phyloP scores from a whole-genome alignment of 805 yeast species.

The Starmerella bombi region DNA sequence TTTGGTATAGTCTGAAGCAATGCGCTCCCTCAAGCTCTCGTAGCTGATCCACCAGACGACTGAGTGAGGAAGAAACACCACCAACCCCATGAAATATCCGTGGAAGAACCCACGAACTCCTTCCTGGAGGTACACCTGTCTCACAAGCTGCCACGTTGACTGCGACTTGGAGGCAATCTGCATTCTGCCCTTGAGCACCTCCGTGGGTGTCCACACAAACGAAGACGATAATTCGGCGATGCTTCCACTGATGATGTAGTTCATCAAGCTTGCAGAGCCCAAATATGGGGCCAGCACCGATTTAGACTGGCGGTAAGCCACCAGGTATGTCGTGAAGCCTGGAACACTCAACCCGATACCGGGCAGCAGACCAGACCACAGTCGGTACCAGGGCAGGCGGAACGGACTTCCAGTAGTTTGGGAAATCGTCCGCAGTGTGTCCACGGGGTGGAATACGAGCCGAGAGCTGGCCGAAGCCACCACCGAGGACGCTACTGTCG shows the following conservation, averaged over 20 bases:
- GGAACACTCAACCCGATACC: conserved; percentile 32
- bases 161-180: conserved; percentile 25
- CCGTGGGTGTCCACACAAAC: conserved; percentile 35
- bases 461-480: conserved; percentile 29
- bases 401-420: conserved; percentile 31
- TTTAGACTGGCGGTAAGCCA: conserved; percentile 31
- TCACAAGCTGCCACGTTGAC: conserved; percentile 17
- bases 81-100: conserved; percentile 44
- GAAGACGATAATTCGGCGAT: conserved; percentile 31
- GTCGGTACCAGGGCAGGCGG: conserved; percentile 28
- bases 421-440: conserved; percentile 32
- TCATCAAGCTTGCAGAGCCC: conserved; percentile 27
- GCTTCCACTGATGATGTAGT: conserved; percentile 30
- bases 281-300: conserved; percentile 27
- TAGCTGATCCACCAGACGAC: conserved; percentile 33
- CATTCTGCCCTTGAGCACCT: conserved; percentile 34
- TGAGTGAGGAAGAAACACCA: conserved; percentile 33
- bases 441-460: conserved; percentile 33
- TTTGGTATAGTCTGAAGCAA: no score
- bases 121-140: conserved; percentile 39
- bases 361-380: conserved; percentile 32
- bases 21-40: conserved; percentile 19
- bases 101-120: conserved; percentile 71
- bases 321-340: conserved; percentile 32
- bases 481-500: conserved; percentile 31